Evolutionary conservation across 2,329 filamentous ascomycete genomes (phyloP).

Genomic region (Epichloe typhina): DNA sequence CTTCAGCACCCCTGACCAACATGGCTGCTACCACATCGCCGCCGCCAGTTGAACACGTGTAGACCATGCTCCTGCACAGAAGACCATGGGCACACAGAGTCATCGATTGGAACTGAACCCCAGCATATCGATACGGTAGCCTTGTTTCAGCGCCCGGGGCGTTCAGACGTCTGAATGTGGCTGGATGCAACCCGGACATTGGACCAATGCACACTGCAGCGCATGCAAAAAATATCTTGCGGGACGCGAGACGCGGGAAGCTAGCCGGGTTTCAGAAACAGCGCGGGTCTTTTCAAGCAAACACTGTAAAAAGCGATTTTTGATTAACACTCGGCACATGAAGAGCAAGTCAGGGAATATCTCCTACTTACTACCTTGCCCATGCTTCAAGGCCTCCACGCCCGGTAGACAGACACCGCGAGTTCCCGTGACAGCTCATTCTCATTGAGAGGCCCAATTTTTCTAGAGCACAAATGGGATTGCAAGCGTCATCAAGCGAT

Average conservation of each 20-base stretch:
- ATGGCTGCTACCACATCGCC: background rate
- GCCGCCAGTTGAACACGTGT: constrained; percentile 4
- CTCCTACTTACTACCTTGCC: too few species aligned
- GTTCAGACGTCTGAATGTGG: background rate
- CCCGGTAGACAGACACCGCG: too few species aligned
- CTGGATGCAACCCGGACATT: background rate
- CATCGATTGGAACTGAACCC: background rate
- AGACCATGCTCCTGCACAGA: constrained; percentile 1
- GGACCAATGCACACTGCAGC: background rate
- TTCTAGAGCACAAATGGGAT: background rate
- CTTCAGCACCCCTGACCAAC: constrained; percentile 1
- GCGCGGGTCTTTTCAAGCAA: background rate
- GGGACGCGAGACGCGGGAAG: background rate
- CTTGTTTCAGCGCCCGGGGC: background rate
- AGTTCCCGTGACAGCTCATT: background rate
- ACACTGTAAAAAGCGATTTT: background rate
- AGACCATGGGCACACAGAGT: background rate
- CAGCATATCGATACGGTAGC: background rate
- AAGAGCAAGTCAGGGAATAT: background rate
- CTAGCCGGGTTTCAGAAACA: background rate
- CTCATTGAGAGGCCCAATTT: background rate
- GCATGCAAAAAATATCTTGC: background rate
- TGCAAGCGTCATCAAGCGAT: constrained; percentile 6
- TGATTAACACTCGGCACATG: background rate
- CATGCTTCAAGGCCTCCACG: too few species aligned